Evolutionary conservation across 108 stramenopile genomes (phyloP).

Genomic region (Nannochloropsis gaditana): DNA sequence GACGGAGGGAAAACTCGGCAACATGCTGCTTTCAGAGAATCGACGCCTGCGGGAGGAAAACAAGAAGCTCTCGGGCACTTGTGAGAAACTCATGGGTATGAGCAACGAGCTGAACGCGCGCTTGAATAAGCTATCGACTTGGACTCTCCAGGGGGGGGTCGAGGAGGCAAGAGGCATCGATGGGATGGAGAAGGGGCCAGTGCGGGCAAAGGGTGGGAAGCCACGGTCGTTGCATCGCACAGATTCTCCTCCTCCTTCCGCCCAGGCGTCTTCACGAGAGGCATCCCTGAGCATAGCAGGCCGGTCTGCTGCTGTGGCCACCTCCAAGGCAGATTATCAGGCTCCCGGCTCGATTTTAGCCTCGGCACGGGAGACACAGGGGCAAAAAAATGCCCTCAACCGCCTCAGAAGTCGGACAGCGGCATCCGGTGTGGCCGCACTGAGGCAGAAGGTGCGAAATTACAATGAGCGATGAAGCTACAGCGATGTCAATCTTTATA

Average conservation of each 20-base stretch:
- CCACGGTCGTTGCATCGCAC: too few species aligned
- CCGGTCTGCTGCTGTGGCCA: too few species aligned
- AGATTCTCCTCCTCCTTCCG: too few species aligned
- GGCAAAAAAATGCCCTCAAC: constrained; percentile 14
- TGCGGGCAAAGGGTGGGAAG: not conserved
- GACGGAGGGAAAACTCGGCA: not conserved
- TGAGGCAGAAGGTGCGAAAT: constrained; percentile 6
- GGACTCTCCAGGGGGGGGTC: not conserved
- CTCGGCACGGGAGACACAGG: constrained; percentile 7
- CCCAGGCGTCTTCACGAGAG: too few species aligned
- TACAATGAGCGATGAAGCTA: constrained; percentile 13
- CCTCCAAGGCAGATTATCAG: too few species aligned
- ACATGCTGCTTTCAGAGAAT: constrained; percentile 9
- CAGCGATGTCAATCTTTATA: not conserved
- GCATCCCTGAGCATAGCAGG: too few species aligned
- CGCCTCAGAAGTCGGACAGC: not conserved
- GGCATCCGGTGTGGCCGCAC: not conserved
- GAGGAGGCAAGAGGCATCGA: not conserved
- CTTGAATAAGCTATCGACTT: constrained; percentile 8
- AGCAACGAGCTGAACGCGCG: not conserved
- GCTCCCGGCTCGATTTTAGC: not conserved
- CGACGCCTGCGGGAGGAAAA: not conserved
- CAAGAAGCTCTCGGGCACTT: not conserved
- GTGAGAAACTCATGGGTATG: constrained; percentile 2
- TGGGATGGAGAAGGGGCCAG: not conserved